phyloP scores from a whole-genome alignment of 73 alveolate genomes.

The Paramecium tetraurelia region DNA sequence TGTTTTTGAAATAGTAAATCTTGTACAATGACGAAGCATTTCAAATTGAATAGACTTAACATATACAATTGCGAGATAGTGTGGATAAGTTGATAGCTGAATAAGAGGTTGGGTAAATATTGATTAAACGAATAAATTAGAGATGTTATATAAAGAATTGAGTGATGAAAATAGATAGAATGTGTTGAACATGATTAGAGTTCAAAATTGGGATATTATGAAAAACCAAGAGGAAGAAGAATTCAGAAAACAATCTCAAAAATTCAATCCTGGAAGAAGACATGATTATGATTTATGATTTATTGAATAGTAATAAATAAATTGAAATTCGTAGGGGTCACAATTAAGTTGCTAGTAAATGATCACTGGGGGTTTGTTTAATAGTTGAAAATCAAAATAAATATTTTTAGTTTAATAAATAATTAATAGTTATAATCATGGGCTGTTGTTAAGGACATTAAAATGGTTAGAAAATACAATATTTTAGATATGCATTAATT shows the following conservation, averaged over 20 bases:
- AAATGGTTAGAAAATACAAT: not conserved
- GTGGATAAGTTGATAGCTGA: not conserved
- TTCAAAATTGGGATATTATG: not conserved
- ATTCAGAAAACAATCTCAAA: not conserved
- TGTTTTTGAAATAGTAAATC: not conserved
- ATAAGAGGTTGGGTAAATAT: not conserved
- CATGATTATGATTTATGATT: not conserved
- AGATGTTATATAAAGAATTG: not conserved
- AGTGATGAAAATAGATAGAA: not conserved
- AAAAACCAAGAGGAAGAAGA: not conserved
- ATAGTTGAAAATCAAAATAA: not conserved
- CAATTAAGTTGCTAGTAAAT: not conserved
- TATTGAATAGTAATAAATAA: not conserved
- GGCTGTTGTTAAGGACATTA: not conserved
- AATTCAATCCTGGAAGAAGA: constrained; percentile 6
- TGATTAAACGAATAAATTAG: not conserved
- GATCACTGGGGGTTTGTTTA: not conserved
- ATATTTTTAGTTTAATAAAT: not conserved
- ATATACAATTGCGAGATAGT: constrained; percentile 21
- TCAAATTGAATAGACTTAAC: not conserved
- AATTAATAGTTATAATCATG: not conserved
- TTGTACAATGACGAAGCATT: not conserved
- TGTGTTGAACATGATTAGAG: not conserved
- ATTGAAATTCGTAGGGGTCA: not conserved
- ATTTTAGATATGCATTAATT: not conserved